These are phyloP conservation scores for Atalantia buxifolia DNA, from an alignment of 345 rosid genomes.

Conservation along the genomic window DNA sequence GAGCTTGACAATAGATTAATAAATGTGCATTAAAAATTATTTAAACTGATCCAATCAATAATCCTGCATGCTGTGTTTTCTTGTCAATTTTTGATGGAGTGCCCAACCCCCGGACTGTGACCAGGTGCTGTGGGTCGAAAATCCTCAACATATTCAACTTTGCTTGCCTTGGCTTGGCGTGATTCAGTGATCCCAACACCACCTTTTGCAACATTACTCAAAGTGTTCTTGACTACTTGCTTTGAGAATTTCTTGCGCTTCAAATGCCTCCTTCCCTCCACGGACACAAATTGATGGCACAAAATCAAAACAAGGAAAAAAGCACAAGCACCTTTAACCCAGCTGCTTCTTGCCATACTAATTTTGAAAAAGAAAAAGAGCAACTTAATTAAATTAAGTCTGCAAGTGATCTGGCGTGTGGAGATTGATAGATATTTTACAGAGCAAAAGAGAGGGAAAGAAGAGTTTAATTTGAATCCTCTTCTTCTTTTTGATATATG, in stretches of 20 bases:
- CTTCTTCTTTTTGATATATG: not conserved
- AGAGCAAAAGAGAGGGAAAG: not conserved
- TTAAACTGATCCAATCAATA: conserved; percentile 7
- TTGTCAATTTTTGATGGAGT: conserved; percentile 23
- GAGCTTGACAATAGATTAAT: not conserved
- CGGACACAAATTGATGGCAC: conserved; percentile 23
- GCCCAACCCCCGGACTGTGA: conserved; percentile 53
- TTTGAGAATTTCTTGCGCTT: conserved; percentile 23
- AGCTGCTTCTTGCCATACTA: conserved; percentile 23
- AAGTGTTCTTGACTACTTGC: not conserved
- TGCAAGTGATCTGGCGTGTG: too few species aligned
- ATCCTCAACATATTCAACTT: conserved; percentile 30
- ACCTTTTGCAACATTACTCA: conserved; percentile 3
- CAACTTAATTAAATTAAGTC: too few species aligned
- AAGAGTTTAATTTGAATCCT: not conserved
- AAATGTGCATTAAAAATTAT: conserved; percentile 5
- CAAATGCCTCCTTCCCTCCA: conserved; percentile 40
- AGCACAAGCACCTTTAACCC: conserved; percentile 5
- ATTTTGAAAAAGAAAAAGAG: not conserved
- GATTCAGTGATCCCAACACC: not conserved
- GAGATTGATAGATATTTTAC: too few species aligned
- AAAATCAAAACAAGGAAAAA: conserved; percentile 26
- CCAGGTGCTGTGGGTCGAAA: conserved; percentile 46
- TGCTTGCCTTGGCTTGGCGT: conserved; percentile 16
- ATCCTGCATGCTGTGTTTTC: not conserved